Conservation (phyloP, 2,329 filamentous ascomycete species). For the Huntiella omanensis region DNA sequence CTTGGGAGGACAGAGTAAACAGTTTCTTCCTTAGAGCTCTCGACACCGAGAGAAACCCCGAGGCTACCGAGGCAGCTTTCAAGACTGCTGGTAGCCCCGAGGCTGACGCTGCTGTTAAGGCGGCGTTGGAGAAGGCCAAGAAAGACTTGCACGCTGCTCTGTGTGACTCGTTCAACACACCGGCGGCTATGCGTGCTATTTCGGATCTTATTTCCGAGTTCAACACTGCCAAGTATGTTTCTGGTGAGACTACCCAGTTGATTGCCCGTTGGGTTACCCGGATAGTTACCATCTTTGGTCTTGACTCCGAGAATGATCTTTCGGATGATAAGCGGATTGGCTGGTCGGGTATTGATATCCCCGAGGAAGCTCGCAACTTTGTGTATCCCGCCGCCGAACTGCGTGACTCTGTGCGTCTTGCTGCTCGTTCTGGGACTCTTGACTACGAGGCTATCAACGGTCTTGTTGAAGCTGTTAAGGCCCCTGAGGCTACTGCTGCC, state of each 20-base stretch:
- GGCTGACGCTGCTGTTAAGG: constrained; percentile 18
- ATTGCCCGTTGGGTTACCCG: constrained; percentile 65
- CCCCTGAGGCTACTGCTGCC: constrained; percentile 25
- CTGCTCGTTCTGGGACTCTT: constrained; percentile 20
- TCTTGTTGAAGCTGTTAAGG: constrained; percentile 30
- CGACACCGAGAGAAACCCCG: constrained; percentile 9
- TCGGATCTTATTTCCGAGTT: constrained; percentile 53
- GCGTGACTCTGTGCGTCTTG: constrained; percentile 9
- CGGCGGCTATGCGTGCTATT: constrained; percentile 59
- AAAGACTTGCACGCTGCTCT: constrained; percentile 40
- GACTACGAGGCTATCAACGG: constrained; percentile 24
- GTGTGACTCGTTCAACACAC: constrained; percentile 75
- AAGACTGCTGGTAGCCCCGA: constrained; percentile 10
- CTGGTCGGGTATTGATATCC: constrained; percentile 24
- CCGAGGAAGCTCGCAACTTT: constrained; percentile 29
- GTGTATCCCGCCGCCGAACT: constrained; percentile 20
- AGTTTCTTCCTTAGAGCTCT: constrained; percentile 12
- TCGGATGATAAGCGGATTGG: constrained; percentile 16
- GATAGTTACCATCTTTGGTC: constrained; percentile 68
- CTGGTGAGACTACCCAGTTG: constrained; percentile 3
- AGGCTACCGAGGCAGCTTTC: constrained; percentile 4
- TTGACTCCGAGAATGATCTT: constrained; percentile 34
- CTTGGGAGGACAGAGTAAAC: constrained; percentile 12
- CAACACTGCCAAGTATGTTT: constrained; percentile 9
- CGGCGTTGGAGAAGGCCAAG: constrained; percentile 33